Percentiles rank a stretch among this genome's conserved stretches.
Conservation (phyloP, 31 red algal genomes). For the Asparagopsis taxiformis region DNA sequence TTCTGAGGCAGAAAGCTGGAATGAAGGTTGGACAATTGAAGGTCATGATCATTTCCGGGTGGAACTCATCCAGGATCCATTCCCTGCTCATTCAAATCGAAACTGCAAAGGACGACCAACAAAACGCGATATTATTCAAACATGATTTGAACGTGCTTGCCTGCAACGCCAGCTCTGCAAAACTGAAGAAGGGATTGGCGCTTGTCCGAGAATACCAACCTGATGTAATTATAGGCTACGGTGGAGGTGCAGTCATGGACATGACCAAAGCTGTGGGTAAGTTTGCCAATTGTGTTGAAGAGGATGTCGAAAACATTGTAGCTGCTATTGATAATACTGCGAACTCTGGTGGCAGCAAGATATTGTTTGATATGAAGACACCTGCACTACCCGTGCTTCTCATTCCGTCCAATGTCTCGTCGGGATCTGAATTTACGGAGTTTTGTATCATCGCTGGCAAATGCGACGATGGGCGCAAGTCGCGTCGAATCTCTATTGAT, state of each 20-base stretch:
- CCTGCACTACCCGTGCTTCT: slow-evolving; percentile 25
- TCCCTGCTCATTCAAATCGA: slow-evolving; percentile 54
- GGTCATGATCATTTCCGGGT: slow-evolving; percentile 50
- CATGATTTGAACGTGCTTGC: slow-evolving; percentile 19
- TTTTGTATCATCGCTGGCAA: slow-evolving; percentile 32
- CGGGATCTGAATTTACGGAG: slow-evolving; percentile 46
- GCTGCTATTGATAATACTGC: slow-evolving; percentile 31
- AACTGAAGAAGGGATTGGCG: slow-evolving; percentile 17
- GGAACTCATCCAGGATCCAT: slow-evolving; percentile 38
- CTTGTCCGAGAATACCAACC: slow-evolving; percentile 28
- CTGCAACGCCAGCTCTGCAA: slow-evolving; percentile 15
- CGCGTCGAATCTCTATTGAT: slow-evolving; percentile 30
- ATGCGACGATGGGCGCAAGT: background rate
- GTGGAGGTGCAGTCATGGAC: slow-evolving; percentile 70
- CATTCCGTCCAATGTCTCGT: slow-evolving; percentile 26
- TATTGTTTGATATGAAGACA: slow-evolving; percentile 9
- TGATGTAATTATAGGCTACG: slow-evolving; percentile 57
- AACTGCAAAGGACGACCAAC: slow-evolving; percentile 26
- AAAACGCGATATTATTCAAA: slow-evolving; percentile 21
- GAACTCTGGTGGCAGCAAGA: background rate
- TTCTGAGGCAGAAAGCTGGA: slow-evolving; percentile 21
- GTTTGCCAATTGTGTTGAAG: slow-evolving; percentile 20
- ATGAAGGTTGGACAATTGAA: slow-evolving; percentile 12
- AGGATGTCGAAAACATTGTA: slow-evolving; percentile 28
- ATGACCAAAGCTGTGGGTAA: slow-evolving; percentile 43